These are phyloP conservation scores for Quillaja saponaria DNA, from an alignment of 306 rosid genomes.

Conservation along the genomic window DNA sequence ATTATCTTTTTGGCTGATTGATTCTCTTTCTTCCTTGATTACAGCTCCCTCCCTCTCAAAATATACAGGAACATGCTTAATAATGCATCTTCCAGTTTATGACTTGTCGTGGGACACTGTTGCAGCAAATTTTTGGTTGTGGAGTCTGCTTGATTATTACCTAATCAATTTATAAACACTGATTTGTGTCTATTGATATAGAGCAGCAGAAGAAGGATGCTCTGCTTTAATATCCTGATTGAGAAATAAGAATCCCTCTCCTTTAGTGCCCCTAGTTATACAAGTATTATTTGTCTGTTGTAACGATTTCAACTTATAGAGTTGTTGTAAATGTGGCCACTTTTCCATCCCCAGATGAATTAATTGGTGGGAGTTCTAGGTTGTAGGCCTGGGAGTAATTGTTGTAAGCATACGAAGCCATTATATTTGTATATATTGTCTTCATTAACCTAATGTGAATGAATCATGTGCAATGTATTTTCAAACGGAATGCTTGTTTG, in stretches of 20 bases:
- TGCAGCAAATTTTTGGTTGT: conserved; percentile 27
- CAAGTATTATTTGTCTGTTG: conserved; percentile 25
- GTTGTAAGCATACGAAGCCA: conserved; percentile 14
- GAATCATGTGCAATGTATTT: no score
- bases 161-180: conserved; percentile 21
- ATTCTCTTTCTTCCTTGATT: conserved; percentile 24
- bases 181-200: conserved; percentile 27
- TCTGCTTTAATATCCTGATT: conserved; percentile 18
- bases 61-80: conserved; percentile 21
- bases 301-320: conserved; percentile 19
- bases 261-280: conserved; percentile 13
- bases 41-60: conserved; percentile 20
- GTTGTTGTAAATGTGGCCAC: conserved; percentile 26
- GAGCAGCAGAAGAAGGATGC: conserved; percentile 22
- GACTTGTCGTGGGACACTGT: conserved; percentile 19
- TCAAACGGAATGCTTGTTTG: no score
- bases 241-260: conserved; percentile 33
- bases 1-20: conserved; percentile 23
- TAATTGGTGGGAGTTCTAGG: conserved; percentile 10
- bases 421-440: conserved; percentile 38
- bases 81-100: conserved; percentile 28
- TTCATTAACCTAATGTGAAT: conserved; percentile 20
- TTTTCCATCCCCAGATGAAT: conserved; percentile 4
- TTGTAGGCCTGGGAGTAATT: conserved; percentile 8
- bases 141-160: conserved; percentile 22